phyloP scores from a whole-genome alignment of 2,329 filamentous ascomycete genomes.

The Nakataea oryzae region DNA sequence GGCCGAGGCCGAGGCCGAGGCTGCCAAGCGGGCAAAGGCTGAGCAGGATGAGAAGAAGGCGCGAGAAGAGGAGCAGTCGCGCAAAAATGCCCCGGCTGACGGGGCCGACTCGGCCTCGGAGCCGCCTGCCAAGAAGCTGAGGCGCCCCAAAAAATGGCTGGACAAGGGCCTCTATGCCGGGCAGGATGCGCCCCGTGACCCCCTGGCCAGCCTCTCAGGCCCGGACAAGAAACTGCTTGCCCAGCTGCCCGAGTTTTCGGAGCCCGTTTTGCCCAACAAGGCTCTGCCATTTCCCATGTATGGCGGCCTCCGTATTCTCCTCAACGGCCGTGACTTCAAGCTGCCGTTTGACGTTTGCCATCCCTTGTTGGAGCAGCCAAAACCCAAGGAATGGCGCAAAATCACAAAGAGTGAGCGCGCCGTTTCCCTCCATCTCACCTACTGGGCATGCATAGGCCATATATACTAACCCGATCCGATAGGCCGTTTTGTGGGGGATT shows the following conservation, averaged over 20 bases:
- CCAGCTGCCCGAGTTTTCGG: slow-evolving; percentile 33
- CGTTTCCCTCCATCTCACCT: too few species aligned
- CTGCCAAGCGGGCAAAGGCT: slow-evolving; percentile 2
- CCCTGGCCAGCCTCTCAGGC: slow-evolving; percentile 34
- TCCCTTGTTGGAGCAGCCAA: slow-evolving; percentile 78
- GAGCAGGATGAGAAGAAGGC: slow-evolving; percentile 10
- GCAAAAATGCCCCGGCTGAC: slow-evolving; percentile 13
- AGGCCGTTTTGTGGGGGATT: slow-evolving; percentile 89
- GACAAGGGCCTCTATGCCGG: slow-evolving; percentile 79
- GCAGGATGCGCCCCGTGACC: slow-evolving; percentile 48
- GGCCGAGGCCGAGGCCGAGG: slow-evolving; percentile 19
- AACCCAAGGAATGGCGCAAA: slow-evolving; percentile 87
- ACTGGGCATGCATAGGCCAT: not conserved
- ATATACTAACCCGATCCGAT: slow-evolving; percentile 3
- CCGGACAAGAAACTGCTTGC: slow-evolving; percentile 41
- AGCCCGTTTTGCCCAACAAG: slow-evolving; percentile 38
- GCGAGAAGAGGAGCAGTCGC: slow-evolving; percentile 11
- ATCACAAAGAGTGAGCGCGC: slow-evolving; percentile 83
- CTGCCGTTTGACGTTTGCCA: slow-evolving; percentile 86
- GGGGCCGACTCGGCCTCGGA: slow-evolving; percentile 21
- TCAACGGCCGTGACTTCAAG: slow-evolving; percentile 71
- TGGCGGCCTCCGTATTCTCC: slow-evolving; percentile 58
- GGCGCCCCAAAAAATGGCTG: slow-evolving; percentile 64
- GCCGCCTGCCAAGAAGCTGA: slow-evolving; percentile 21
- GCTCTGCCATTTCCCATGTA: slow-evolving; percentile 70